These are phyloP conservation scores for Alloteropsis angusta DNA, from an alignment of 202 grass and related monocot species.

Conservation along the genomic window DNA sequence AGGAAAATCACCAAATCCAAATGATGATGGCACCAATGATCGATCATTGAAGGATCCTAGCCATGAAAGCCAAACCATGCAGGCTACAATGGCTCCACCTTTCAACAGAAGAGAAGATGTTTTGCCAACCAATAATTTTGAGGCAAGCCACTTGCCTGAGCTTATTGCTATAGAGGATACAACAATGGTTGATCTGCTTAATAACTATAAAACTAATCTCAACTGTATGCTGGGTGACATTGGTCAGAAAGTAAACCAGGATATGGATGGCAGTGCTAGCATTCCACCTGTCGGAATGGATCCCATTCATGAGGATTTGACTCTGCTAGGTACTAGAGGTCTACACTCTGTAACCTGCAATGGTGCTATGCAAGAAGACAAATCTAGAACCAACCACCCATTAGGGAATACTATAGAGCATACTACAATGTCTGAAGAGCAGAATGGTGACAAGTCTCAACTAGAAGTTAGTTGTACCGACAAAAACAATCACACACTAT, in stretches of 20 bases:
- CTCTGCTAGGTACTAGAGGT: background rate
- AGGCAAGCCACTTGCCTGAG: background rate
- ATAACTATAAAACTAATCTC: too few relatives aligned
- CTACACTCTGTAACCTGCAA: constrained; percentile 17
- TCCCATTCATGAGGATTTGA: background rate
- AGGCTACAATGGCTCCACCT: background rate
- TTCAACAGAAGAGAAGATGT: background rate
- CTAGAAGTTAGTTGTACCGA: background rate
- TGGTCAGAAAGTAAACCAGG: constrained; percentile 27
- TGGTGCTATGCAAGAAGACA: constrained; percentile 4
- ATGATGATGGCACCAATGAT: background rate
- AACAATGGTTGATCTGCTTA: too few relatives aligned
- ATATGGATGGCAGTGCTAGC: background rate
- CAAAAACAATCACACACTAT: constrained; percentile 15
- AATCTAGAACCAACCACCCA: constrained; percentile 12
- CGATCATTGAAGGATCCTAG: constrained; percentile 12
- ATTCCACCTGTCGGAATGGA: constrained; percentile 16
- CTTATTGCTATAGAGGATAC: too few relatives aligned
- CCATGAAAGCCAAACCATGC: background rate
- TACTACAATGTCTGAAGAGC: background rate
- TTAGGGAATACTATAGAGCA: constrained; percentile 1
- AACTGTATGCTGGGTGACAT: too few relatives aligned
- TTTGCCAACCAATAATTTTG: constrained; percentile 12
- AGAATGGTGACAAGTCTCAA: background rate
- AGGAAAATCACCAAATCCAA: constrained; percentile 9